phyloP scores from a whole-genome alignment of 2,329 filamentous ascomycete genomes.

The Cryphonectria naterciae region DNA sequence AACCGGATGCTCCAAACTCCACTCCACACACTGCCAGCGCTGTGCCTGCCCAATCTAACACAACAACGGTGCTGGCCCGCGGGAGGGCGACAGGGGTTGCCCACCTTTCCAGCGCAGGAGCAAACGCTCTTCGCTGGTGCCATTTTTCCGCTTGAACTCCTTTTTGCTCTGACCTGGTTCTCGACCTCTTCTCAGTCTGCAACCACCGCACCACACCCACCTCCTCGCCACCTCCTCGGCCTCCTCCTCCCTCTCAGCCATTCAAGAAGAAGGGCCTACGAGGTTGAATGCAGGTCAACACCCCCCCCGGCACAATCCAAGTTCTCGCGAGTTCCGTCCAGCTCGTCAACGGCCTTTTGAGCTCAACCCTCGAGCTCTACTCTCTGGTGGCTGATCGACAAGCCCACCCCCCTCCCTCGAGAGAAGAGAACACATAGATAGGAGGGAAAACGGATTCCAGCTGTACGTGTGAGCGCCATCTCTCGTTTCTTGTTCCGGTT shows the following conservation, averaged over 20 bases:
- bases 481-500: background rate
- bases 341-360: background rate
- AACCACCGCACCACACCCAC: constrained; percentile 14
- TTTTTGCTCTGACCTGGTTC: constrained; percentile 3
- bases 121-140: constrained; percentile 6
- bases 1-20: constrained; percentile 7
- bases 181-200: constrained; percentile 13
- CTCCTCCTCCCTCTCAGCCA: constrained; percentile 9
- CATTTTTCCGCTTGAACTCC: constrained; percentile 16
- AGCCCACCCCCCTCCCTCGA: background rate
- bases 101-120: constrained; percentile 8
- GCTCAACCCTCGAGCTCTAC: constrained; percentile 1
- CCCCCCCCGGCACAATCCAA: constrained; percentile 13
- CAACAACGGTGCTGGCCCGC: background rate
- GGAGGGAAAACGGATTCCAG: background rate
- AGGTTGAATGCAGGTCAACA: constrained; percentile 22
- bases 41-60: constrained; percentile 10
- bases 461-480: background rate
- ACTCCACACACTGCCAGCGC: constrained; percentile 9
- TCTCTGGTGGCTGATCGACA: background rate
- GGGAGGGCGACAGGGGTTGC: constrained; percentile 12
- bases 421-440: background rate
- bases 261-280: constrained; percentile 6
- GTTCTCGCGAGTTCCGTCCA: background rate
- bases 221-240: constrained; percentile 17